Conservation (phyloP, 768 basidiomycete species). For the Pleurotus sapidus region DNA sequence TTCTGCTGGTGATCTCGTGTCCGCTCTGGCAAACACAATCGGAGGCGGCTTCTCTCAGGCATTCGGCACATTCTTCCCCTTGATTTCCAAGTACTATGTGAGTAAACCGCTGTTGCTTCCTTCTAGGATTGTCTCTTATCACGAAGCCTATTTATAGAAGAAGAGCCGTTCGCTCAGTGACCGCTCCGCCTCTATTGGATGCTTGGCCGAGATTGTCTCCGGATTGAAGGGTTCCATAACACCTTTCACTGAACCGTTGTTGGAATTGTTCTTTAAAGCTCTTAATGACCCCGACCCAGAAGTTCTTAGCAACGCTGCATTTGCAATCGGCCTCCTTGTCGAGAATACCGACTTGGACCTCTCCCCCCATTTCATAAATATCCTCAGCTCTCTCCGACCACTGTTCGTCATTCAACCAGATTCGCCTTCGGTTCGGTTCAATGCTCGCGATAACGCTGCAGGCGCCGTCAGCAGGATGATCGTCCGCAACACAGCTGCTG, state of each 20-base stretch:
- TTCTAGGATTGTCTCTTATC: not conserved
- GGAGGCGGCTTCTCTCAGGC: constrained; percentile 80
- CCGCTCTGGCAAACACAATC: constrained; percentile 81
- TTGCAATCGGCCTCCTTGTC: constrained; percentile 88
- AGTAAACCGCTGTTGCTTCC: constrained; percentile 20
- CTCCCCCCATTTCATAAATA: constrained; percentile 70
- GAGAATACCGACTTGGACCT: constrained; percentile 84
- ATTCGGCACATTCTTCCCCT: constrained; percentile 84
- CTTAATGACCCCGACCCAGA: constrained; percentile 86
- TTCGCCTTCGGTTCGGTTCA: constrained; percentile 62
- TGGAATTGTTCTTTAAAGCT: constrained; percentile 82
- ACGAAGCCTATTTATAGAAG: constrained; percentile 45
- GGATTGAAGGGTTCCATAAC: constrained; percentile 89
- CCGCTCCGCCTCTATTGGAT: constrained; percentile 90
- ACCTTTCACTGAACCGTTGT: constrained; percentile 74
- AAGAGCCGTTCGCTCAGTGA: constrained; percentile 86
- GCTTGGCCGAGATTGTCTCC: constrained; percentile 91
- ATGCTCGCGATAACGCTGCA: constrained; percentile 95
- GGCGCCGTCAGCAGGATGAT: constrained; percentile 92
- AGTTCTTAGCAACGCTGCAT: constrained; percentile 95
- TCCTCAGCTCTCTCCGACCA: constrained; percentile 78
- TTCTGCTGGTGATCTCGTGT: constrained; percentile 91
- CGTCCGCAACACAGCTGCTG: constrained; percentile 66
- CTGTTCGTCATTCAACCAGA: constrained; percentile 70
- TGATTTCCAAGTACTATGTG: constrained; percentile 91